A percentile compares a stretch with the other conserved stretches of the same genome.
Evolutionary conservation across 306 rosid species (phyloP).

Genomic region (Fragaria nilgerrensis): DNA sequence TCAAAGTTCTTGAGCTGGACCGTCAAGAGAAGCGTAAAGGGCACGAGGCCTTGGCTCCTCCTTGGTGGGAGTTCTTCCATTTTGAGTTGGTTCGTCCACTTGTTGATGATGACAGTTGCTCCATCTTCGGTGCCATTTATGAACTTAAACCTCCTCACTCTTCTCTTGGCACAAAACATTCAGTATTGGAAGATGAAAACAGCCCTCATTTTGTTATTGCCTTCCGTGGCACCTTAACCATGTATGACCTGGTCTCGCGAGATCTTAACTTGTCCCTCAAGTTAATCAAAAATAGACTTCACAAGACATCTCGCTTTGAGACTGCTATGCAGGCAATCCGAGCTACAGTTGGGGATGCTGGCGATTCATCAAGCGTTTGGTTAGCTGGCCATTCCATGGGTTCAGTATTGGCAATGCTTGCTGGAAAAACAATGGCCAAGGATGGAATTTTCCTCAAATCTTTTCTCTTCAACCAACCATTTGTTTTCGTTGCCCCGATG

Average conservation of each 20-base stretch:
- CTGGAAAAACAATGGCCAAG: slow-evolving; percentile 82
- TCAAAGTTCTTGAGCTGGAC: slow-evolving; percentile 73
- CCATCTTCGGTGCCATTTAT: slow-evolving; percentile 80
- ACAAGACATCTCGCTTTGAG: slow-evolving; percentile 70
- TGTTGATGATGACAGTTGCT: slow-evolving; percentile 68
- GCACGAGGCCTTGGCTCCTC: slow-evolving; percentile 61
- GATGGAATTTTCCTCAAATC: slow-evolving; percentile 51
- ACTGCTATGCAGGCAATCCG: slow-evolving; percentile 68
- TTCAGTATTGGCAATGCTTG: slow-evolving; percentile 82
- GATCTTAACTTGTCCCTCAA: slow-evolving; percentile 70
- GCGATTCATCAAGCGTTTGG: slow-evolving; percentile 64
- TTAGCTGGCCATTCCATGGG: slow-evolving; percentile 90
- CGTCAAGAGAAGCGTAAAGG: slow-evolving; percentile 61
- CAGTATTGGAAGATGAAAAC: slow-evolving; percentile 28
- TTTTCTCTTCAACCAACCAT: slow-evolving; percentile 89
- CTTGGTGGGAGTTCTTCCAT: slow-evolving; percentile 88
- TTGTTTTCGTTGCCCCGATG: slow-evolving; percentile 60
- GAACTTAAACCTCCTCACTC: slow-evolving; percentile 59
- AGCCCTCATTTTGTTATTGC: slow-evolving; percentile 72
- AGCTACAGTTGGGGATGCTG: slow-evolving; percentile 57
- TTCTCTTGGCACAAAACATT: slow-evolving; percentile 18
- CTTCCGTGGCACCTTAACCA: slow-evolving; percentile 74
- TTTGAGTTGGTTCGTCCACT: slow-evolving; percentile 57
- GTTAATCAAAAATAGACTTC: slow-evolving; percentile 56
- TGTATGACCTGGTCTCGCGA: slow-evolving; percentile 49